phyloP scores from a whole-genome alignment of 129 eudicot species.

The Ambrosia trifida region DNA sequence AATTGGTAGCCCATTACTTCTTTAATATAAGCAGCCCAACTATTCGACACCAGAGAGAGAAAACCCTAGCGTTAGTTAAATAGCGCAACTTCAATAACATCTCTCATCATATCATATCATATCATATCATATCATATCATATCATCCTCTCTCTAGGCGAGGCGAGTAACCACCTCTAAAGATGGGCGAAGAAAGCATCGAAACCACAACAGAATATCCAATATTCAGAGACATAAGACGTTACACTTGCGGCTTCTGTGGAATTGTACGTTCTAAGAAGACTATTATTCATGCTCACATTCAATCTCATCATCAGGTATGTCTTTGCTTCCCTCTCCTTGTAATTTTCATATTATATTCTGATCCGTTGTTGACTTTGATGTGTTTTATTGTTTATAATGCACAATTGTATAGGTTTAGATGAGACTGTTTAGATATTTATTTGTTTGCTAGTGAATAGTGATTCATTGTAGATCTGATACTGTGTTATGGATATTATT shows the following conservation, averaged over 20 bases:
- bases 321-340: neutral
- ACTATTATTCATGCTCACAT: constrained; percentile 63
- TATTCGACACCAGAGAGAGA: neutral
- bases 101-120: neutral
- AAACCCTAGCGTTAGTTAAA: constrained; percentile 33
- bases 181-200: constrained; percentile 37
- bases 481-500: neutral
- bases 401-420: neutral
- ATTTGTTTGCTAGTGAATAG: neutral
- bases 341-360: neutral
- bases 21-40: constrained; percentile 10
- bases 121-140: no score
- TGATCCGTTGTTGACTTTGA: neutral
- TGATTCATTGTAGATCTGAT: neutral
- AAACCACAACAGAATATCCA: constrained; percentile 21
- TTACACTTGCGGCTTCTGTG: constrained; percentile 73
- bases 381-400: neutral
- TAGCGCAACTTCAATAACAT: constrained; percentile 7
- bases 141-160: neutral
- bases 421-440: constrained; percentile 9
- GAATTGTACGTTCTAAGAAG: constrained; percentile 80
- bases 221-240: constrained; percentile 71
- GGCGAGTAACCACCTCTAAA: neutral
- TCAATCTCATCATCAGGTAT: constrained; percentile 60
- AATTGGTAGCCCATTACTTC: neutral